Evolutionary conservation across 331 rosid genomes (phyloP), one percentile per base, ranked within the genome.

Genomic region (Dryas integrifolia): DNA sequence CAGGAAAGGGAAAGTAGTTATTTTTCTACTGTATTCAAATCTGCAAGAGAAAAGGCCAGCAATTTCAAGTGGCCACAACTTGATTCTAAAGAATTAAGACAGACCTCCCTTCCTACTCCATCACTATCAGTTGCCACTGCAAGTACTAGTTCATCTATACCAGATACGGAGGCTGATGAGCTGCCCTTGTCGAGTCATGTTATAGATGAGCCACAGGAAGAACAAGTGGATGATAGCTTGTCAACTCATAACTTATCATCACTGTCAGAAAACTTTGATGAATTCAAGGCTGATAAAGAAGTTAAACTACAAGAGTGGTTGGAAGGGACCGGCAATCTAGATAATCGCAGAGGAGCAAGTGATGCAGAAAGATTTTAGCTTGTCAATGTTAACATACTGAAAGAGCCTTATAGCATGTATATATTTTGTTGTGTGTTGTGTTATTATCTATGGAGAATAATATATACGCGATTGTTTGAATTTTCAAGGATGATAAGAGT

Each of bases 271-370:
- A 83, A 84, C 57, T 86, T 41, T 26, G 89, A 82, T 18, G 89
- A 89, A 57, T 94, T 88, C 89, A 89, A 82, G 85, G 91, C 96
- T 41, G 83, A 72, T 72, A 86, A 78, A 79, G 98, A 89, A 89
- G 89, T 87, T 57, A 82, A 91, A 76, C 83, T 91, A 59, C 82
- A 88, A 83, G 87, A 86, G 74, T 94, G 98, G 97, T 83, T 89
- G 61, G 90, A 79, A 72, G 91, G 85, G 82, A 62, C 80, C 30
- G 67, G 82, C 61, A 81, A 75, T 53, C 64, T 26, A 52, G 81
- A 83, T 24, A 45, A 81, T 60, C 67, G 47, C 40, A 41, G 69
- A 24, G 61, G 51, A 7, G 59, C 79, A 40, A 76, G 78, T 59
- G 76, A 76, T 64, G 81, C 74, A 38, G 68, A 70, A 82, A 68